phyloP scores from a whole-genome alignment of 2,329 filamentous ascomycete genomes.

The Aureobasidium mangrovei region DNA sequence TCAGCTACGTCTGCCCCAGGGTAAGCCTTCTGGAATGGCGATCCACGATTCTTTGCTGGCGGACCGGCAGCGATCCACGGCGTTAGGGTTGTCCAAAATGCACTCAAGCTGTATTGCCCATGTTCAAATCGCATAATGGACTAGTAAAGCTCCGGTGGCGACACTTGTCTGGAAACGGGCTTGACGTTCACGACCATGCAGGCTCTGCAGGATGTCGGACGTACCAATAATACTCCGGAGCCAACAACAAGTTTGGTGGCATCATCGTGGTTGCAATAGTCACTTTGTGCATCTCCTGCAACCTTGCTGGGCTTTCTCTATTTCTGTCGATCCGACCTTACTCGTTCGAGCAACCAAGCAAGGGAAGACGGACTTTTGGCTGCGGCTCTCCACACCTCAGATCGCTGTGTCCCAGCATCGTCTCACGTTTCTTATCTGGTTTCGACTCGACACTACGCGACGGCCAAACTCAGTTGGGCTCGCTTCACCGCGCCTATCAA shows the following conservation, averaged over 20 bases:
- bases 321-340: slow-evolving; percentile 14
- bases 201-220: slow-evolving; percentile 6
- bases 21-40: slow-evolving; percentile 1
- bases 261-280: slow-evolving; percentile 7
- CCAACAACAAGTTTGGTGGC: slow-evolving; percentile 12
- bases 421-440: slow-evolving; percentile 32
- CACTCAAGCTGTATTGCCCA: neutral
- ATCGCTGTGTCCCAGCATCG: slow-evolving; percentile 17
- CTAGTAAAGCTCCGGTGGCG: slow-evolving; percentile 12
- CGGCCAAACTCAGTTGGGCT: slow-evolving; percentile 14
- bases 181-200: slow-evolving; percentile 11
- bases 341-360: slow-evolving; percentile 12
- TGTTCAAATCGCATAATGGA: slow-evolving; percentile 12
- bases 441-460: slow-evolving; percentile 12
- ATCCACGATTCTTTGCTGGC: neutral
- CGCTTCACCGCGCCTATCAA: slow-evolving; percentile 13
- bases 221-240: slow-evolving; percentile 10
- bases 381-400: slow-evolving; percentile 16
- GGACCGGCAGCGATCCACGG: neutral
- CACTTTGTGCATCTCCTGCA: slow-evolving; percentile 9
- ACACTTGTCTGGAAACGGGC: slow-evolving; percentile 3
- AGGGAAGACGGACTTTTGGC: slow-evolving; percentile 15
- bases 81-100: slow-evolving; percentile 2
- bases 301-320: slow-evolving; percentile 13
- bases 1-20: neutral